Conservation (phyloP, 192 early-diverging fungal species). For the Blastocladiella britannica region DNA sequence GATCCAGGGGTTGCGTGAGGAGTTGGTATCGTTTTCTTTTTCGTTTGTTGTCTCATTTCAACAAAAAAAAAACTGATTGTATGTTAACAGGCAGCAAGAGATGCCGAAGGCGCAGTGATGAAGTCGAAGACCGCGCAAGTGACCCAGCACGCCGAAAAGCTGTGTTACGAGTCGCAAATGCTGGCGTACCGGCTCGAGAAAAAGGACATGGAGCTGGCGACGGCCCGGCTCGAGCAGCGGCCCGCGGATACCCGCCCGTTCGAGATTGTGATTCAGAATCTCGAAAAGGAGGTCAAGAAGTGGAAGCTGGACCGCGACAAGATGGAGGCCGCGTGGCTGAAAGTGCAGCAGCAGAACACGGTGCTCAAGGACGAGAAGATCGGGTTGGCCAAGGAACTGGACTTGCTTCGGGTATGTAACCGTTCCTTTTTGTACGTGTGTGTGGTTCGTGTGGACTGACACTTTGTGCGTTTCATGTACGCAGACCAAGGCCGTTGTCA, state of each 20-base stretch:
- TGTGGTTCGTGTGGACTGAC: too few relatives aligned
- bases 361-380: neutral
- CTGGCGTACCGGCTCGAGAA: neutral
- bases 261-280: neutral
- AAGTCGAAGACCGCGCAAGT: neutral
- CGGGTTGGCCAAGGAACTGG: neutral
- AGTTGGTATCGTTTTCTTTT: neutral
- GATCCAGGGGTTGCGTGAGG: neutral
- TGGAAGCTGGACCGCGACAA: neutral
- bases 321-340: neutral
- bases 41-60: too few relatives aligned
- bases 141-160: neutral
- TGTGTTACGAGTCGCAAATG: neutral
- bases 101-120: neutral
- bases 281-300: neutral
- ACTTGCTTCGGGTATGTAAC: neutral
- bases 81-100: too few relatives aligned
- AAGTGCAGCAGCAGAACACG: neutral
- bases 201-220: neutral
- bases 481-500: neutral
- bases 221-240: neutral
- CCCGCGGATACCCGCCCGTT: neutral
- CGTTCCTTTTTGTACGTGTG: too few relatives aligned
- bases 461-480: neutral
- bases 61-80: too few relatives aligned